Evolutionary conservation across 2,329 filamentous ascomycete species (phyloP).

Genomic region (Ophiostoma perfectum): DNA sequence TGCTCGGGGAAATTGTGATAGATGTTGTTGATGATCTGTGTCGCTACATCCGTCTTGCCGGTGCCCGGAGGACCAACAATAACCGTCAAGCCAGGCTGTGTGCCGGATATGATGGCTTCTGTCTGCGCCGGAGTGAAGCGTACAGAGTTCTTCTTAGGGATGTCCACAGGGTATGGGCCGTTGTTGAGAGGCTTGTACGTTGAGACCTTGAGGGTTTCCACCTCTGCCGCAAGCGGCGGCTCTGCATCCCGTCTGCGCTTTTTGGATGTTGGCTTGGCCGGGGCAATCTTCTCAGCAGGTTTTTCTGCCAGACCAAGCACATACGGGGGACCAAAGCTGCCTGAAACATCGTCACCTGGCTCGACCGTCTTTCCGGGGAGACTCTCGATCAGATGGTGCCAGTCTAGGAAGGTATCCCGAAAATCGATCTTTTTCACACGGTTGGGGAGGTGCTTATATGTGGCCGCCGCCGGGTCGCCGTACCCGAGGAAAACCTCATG

Average conservation of each 20-base stretch:
- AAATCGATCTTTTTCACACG: constrained; percentile 77
- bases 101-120: constrained; percentile 88
- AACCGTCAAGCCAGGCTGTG: constrained; percentile 87
- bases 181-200: constrained; percentile 86
- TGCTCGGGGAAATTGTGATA: constrained; percentile 97
- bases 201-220: constrained; percentile 71
- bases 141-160: constrained; percentile 72
- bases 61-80: constrained; percentile 94
- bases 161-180: constrained; percentile 82
- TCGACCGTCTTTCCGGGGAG: constrained; percentile 84
- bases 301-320: constrained; percentile 65
- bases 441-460: constrained; percentile 76
- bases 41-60: constrained; percentile 98
- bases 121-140: constrained; percentile 89
- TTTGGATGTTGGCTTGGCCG: constrained; percentile 59
- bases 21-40: constrained; percentile 97
- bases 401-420: constrained; percentile 89
- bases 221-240: constrained; percentile 54
- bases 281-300: constrained; percentile 41
- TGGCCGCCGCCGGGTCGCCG: constrained; percentile 82
- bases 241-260: constrained; percentile 80
- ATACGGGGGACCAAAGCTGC: constrained; percentile 81
- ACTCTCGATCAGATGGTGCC: constrained; percentile 87
- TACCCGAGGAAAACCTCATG: constrained; percentile 98
- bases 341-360: constrained; percentile 62